A percentile compares a stretch with the other conserved stretches of the same genome.
These are phyloP conservation scores for Aspergillus quadrilineatus DNA, from an alignment of 2,329 filamentous ascomycete genomes.

Conservation along the genomic window DNA sequence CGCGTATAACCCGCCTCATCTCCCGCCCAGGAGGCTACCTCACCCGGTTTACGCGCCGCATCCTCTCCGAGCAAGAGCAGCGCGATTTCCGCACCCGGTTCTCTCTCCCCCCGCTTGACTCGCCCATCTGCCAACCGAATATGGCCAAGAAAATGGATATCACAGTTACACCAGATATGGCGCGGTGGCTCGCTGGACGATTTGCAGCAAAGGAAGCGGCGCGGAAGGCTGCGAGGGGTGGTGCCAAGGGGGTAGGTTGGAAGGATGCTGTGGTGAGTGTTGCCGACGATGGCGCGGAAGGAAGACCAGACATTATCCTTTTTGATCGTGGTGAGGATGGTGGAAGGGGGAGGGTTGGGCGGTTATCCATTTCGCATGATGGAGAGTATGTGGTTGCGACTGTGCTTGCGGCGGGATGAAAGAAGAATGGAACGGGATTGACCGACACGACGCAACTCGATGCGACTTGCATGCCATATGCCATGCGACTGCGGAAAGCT, in stretches of 20 bases:
- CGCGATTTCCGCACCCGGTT: constrained; percentile 39
- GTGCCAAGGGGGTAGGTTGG: constrained; percentile 58
- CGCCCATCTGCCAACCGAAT: not conserved
- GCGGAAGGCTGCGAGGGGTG: constrained; percentile 64
- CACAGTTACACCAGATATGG: constrained; percentile 33
- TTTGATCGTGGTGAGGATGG: constrained; percentile 18
- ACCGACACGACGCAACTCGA: not conserved
- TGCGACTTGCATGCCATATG: too few species aligned
- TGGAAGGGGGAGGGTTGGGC: constrained; percentile 51
- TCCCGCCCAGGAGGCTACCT: constrained; percentile 41
- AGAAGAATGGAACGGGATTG: not conserved
- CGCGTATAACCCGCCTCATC: constrained; percentile 63
- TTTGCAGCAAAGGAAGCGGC: constrained; percentile 74
- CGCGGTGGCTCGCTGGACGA: constrained; percentile 49
- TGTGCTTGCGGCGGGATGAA: constrained; percentile 39
- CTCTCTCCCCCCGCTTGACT: constrained; percentile 10
- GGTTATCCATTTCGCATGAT: constrained; percentile 84
- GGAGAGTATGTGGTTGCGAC: constrained; percentile 68
- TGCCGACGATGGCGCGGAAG: constrained; percentile 20
- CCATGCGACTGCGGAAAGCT: too few species aligned
- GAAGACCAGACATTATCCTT: constrained; percentile 41
- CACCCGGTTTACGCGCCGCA: constrained; percentile 40
- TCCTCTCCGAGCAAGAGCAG: constrained; percentile 43
- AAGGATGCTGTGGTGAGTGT: constrained; percentile 57
- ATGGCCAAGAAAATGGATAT: not conserved